A percentile compares a stretch with the other conserved stretches of the same genome.
phyloP scores from a whole-genome alignment of 345 rosid species.

The Trapa bicornis region DNA sequence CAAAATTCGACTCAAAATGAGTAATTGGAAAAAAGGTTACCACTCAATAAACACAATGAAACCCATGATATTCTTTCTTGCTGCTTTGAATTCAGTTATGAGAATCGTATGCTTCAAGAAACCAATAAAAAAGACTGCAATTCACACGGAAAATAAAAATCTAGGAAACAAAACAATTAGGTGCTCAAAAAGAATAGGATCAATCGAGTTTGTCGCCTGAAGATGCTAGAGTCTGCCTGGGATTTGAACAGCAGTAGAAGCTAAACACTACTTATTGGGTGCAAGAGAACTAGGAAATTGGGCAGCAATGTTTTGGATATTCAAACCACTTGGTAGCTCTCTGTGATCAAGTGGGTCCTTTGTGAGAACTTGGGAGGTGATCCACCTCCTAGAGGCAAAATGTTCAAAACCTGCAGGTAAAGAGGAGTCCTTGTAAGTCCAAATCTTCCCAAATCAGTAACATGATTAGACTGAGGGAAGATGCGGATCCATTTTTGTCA shows the following conservation, averaged over 20 bases:
- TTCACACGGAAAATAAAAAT: neutral
- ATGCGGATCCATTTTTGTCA: neutral
- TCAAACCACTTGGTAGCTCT: constrained; percentile 71
- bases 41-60: neutral
- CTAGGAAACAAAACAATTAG: neutral
- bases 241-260: too few species aligned
- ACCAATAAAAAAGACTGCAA: neutral
- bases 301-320: constrained; percentile 2
- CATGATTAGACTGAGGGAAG: neutral
- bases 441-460: neutral
- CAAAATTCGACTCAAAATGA: too few species aligned
- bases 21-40: too few species aligned
- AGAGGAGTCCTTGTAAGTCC: neutral
- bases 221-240: too few species aligned
- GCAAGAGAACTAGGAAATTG: too few species aligned
- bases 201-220: neutral
- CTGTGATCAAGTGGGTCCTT: constrained; percentile 62
- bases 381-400: constrained; percentile 67
- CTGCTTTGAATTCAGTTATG: neutral
- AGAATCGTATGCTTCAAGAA: neutral
- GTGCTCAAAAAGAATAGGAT: neutral
- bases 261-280: too few species aligned
- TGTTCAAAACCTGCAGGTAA: constrained; percentile 43
- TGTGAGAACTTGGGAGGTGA: constrained; percentile 69
- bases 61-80: neutral